Conservation (phyloP, 306 rosid genomes). For the Prunus salicina region DNA sequence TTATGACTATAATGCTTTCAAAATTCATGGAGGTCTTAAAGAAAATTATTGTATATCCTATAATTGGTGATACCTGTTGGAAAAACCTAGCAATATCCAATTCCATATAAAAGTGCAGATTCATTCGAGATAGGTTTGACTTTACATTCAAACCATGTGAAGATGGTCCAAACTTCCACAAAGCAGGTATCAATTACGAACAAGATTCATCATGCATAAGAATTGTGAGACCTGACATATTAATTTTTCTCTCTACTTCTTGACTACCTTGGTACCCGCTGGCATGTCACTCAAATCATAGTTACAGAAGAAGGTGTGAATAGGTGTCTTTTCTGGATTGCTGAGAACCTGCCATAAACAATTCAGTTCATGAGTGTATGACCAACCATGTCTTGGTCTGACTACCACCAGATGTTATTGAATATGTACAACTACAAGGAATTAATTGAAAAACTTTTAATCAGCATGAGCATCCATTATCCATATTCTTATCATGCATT, state of each 20-base stretch:
- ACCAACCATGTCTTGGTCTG: conserved; percentile 7
- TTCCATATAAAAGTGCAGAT: background rate
- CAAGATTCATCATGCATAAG: conserved; percentile 2
- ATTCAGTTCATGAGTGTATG: conserved; percentile 18
- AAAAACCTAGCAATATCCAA: background rate
- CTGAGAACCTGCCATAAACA: conserved; percentile 69
- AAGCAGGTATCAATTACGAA: background rate
- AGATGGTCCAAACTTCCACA: background rate
- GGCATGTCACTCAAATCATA: conserved; percentile 94
- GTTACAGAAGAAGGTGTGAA: conserved; percentile 80
- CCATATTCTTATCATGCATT: conserved; percentile 2
- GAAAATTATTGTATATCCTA: background rate
- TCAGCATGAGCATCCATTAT: background rate
- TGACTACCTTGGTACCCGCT: conserved; percentile 75
- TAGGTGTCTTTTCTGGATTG: conserved; percentile 92
- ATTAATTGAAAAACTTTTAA: conserved; percentile 4
- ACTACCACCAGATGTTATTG: conserved; percentile 11
- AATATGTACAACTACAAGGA: conserved; percentile 3
- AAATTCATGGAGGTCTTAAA: background rate
- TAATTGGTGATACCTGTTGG: background rate
- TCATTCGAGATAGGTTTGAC: background rate
- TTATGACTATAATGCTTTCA: background rate
- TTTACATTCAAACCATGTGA: background rate
- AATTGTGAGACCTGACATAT: background rate
- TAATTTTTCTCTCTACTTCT: background rate